Percentiles rank a stretch among this genome's conserved stretches.
Conservation (phyloP, 2,329 filamentous ascomycete genomes). For the Samsoniella hepiali region DNA sequence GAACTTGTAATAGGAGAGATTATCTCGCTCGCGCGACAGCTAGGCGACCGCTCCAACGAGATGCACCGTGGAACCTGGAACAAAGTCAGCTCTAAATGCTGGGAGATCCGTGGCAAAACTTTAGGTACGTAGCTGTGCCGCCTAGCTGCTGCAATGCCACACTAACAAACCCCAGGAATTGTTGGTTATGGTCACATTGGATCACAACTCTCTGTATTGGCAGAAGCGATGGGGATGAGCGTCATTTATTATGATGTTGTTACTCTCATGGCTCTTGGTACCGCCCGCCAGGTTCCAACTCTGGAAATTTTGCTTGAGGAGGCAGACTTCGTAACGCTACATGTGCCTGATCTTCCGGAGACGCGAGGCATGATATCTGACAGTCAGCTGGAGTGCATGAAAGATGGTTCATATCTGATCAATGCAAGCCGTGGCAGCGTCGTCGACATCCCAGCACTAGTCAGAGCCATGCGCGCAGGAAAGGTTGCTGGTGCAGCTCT, state of each 20-base stretch:
- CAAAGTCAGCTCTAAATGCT: constrained; percentile 94
- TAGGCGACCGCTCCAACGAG: constrained; percentile 89
- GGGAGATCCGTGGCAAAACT: constrained; percentile 97
- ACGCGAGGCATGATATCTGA: constrained; percentile 90
- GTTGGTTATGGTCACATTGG: constrained; percentile 98
- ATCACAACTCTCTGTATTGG: constrained; percentile 89
- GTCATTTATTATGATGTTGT: constrained; percentile 97
- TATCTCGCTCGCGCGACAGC: constrained; percentile 84
- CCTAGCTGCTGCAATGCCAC: background rate
- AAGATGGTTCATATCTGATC: constrained; percentile 87
- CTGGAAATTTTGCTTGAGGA: constrained; percentile 72
- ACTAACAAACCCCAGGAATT: constrained; percentile 56
- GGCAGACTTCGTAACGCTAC: constrained; percentile 89
- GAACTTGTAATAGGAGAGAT: constrained; percentile 95
- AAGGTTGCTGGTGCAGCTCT: constrained; percentile 93
- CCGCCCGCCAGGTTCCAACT: constrained; percentile 75
- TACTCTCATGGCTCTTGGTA: constrained; percentile 92
- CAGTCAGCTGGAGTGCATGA: constrained; percentile 81
- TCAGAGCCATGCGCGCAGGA: constrained; percentile 79
- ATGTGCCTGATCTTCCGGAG: constrained; percentile 90
- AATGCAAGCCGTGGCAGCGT: constrained; percentile 94
- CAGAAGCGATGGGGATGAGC: constrained; percentile 96
- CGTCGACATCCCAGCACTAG: constrained; percentile 87
- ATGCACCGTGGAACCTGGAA: constrained; percentile 96
- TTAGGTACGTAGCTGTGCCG: constrained; percentile 55